Conservation (phyloP, 1,284 basidiomycete genomes). For the Irpex sp. region DNA sequence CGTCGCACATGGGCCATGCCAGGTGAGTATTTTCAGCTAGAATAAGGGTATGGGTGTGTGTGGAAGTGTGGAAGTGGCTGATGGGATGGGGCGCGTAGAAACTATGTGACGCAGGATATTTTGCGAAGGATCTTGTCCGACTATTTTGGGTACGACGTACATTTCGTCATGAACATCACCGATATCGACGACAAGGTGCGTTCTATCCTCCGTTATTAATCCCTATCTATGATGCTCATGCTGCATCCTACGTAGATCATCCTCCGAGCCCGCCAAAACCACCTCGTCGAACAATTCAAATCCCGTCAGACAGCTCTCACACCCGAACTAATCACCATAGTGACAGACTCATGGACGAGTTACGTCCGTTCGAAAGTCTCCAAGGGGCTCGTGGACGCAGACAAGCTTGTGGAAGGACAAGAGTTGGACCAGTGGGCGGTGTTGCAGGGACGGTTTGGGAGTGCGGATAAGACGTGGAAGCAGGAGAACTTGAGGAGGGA, state of each 20-base stretch:
- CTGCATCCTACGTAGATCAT: slow-evolving; percentile 83
- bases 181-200: slow-evolving; percentile 99
- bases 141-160: slow-evolving; percentile 96
- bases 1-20: slow-evolving; percentile 98
- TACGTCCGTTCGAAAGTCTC: slow-evolving; percentile 62
- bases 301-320: slow-evolving; percentile 55
- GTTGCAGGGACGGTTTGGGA: slow-evolving; percentile 43
- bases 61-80: not conserved
- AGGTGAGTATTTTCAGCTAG: slow-evolving; percentile 50
- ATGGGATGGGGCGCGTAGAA: slow-evolving; percentile 40
- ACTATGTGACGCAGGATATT: slow-evolving; percentile 98
- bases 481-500: slow-evolving; percentile 70
- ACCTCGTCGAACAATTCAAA: slow-evolving; percentile 71
- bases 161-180: slow-evolving; percentile 99
- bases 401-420: slow-evolving; percentile 42
- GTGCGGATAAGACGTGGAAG: slow-evolving; percentile 58
- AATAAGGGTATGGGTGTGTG: not conserved
- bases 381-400: slow-evolving; percentile 49
- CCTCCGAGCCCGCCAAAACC: slow-evolving; percentile 80
- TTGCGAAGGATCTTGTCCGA: slow-evolving; percentile 90
- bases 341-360: slow-evolving; percentile 60
- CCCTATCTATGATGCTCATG: too few relatives aligned
- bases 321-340: slow-evolving; percentile 54
- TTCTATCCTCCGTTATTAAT: slow-evolving; percentile 13
- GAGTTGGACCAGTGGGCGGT: slow-evolving; percentile 53